A percentile compares a stretch with the other conserved stretches of the same genome.
Conservation (phyloP, 2,329 filamentous ascomycete species). For the Verticillium dahliae region DNA sequence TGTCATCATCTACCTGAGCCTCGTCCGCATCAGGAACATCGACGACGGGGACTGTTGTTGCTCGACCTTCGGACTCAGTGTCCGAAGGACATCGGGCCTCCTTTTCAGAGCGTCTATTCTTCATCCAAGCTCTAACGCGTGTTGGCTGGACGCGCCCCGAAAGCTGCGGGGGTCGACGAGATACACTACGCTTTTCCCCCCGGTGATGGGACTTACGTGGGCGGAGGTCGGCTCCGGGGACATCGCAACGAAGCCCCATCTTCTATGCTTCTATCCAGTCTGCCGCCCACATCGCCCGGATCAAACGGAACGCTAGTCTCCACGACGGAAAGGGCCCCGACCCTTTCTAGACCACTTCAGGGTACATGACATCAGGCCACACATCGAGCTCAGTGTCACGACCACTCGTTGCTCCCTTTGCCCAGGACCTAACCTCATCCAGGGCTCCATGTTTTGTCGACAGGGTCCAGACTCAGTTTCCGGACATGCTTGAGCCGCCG, state of each 20-base stretch:
- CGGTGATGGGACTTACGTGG: not conserved
- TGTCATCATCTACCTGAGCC: not conserved
- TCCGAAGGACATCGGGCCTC: not conserved
- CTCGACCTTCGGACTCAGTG: not conserved
- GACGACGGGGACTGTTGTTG: not conserved
- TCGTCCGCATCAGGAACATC: not conserved
- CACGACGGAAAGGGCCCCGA: not conserved
- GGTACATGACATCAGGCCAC: not conserved
- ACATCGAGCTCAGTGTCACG: not conserved
- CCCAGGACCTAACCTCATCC: not conserved
- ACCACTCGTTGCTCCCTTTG: not conserved
- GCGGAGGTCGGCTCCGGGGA: not conserved
- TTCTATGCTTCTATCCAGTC: not conserved
- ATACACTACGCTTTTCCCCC: not conserved
- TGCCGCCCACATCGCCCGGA: not conserved
- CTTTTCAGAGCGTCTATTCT: no score
- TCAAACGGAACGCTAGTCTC: not conserved
- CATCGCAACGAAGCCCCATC: not conserved
- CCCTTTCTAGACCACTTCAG: not conserved
- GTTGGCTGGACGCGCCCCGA: no score
- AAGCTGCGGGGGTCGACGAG: no score
- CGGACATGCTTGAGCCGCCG: no score
- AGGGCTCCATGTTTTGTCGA: no score
- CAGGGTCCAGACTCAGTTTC: no score
- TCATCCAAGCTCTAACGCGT: no score